Conservation (phyloP, 768 basidiomycete species). For the Gymnopilus junonius region DNA sequence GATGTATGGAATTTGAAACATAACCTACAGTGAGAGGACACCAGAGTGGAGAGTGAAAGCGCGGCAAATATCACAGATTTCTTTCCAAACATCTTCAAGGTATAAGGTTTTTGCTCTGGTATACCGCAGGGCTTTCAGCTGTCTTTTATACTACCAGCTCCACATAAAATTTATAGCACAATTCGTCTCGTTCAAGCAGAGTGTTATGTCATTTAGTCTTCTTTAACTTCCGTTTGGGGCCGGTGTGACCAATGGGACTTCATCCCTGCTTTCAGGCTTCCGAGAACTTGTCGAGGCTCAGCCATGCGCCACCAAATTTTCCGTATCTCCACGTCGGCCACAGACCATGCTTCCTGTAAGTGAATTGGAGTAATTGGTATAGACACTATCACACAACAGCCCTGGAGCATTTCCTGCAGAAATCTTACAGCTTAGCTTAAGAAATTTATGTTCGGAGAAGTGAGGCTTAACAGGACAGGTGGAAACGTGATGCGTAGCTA, state of each 20-base stretch:
- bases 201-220: neutral
- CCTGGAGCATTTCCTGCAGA: no score
- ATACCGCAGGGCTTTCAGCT: neutral
- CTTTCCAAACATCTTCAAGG: conserved; percentile 25
- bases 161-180: neutral
- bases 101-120: neutral
- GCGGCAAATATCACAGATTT: conserved; percentile 14
- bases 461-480: no score
- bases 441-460: no score
- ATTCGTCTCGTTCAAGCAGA: neutral
- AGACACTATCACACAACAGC: no score
- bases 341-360: neutral
- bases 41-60: conserved; percentile 26
- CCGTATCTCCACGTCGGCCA: neutral
- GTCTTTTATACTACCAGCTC: neutral
- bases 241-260: conserved; percentile 1
- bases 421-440: no score
- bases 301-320: neutral
- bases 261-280: neutral
- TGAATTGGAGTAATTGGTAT: no score
- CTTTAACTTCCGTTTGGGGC: neutral
- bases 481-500: no score
- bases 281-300: conserved; percentile 10
- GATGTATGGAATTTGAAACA: neutral
- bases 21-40: conserved; percentile 29